Base-by-base conservation (phyloP, 306 rosid genomes). In the Lagenaria siceraria region DNA sequence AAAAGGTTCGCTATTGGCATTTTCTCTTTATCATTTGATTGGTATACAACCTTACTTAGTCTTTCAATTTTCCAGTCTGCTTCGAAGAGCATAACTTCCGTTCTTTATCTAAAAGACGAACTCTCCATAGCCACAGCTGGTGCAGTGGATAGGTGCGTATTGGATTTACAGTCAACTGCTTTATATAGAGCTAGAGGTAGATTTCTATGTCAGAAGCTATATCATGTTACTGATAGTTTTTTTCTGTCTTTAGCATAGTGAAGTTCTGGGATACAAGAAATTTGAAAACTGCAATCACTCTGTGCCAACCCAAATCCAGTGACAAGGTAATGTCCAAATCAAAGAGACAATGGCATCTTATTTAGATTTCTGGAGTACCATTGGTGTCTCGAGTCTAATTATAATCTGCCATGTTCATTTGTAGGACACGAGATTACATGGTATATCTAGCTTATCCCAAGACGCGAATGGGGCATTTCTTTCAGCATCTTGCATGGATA, bases 221-320 rank as follows among this genome's bases (percentile, higher is more conserved):
- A 29, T 56, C 52, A 70, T 36, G 25, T 72, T 6, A 63, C 61
- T 62, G 66, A 31, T 79, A 25, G 1, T 40, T 71, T 78, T 21
- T 52, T 80, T 61, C 53, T 72, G 42, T 79, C 85, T 87, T 63
- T 92, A 96, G 99, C 64, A 74, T 88, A 82, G 78, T 96, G 48
- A 96, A 96, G 87, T 96, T 92, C 78, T 96, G 99, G 99, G 99
- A 96, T 80, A 86, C 93, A 62, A 96, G 99, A 84, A 88, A 81
- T 82, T 66, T 92, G 81, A 96, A 85, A 81, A 87, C 79, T 78
- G 79, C 38, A 31, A 87, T 88, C 78, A 87, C 86, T 17, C 85
- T 84, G 79, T 96, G 93, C 77, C 83, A 79, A 75, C 87, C 84
- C 7, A 85, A 82, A 69, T 70, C 87, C 36, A 81, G 81, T 77